phyloP scores from a whole-genome alignment of 2,329 filamentous ascomycete species.

The Blastomyces emzantsi region DNA sequence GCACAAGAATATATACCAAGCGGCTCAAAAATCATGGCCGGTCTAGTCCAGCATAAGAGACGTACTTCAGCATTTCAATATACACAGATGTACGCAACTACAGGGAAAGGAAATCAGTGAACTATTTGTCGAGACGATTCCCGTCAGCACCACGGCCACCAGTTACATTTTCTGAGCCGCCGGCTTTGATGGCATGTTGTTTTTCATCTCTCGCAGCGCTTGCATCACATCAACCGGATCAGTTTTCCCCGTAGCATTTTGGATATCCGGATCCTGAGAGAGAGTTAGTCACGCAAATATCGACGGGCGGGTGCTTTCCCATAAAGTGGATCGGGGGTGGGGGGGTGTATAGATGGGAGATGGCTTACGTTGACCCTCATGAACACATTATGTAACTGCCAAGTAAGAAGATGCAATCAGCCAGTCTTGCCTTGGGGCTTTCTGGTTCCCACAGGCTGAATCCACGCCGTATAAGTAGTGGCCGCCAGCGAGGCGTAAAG shows the following conservation, averaged over 20 bases:
- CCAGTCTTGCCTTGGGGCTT: conserved; percentile 6
- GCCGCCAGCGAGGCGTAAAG: not conserved
- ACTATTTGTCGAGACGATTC: not conserved
- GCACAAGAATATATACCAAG: not conserved
- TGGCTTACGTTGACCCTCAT: conserved; percentile 70
- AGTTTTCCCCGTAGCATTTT: conserved; percentile 72
- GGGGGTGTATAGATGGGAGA: not conserved
- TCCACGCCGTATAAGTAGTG: not conserved
- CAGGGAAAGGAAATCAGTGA: not conserved
- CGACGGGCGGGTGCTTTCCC: not conserved
- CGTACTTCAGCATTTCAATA: not conserved
- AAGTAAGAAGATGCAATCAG: conserved; percentile 6
- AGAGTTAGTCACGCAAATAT: conserved; percentile 1
- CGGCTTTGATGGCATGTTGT: conserved; percentile 19
- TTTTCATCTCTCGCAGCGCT: conserved; percentile 80
- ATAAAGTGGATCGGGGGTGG: not conserved
- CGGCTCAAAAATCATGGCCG: not conserved
- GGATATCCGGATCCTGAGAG: conserved; percentile 65
- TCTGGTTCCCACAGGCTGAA: conserved; percentile 6
- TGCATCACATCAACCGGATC: conserved; percentile 78
- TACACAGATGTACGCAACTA: not conserved
- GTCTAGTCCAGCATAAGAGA: not conserved
- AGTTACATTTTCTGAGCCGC: not conserved
- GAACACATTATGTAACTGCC: conserved; percentile 84
- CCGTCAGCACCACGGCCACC: not conserved